phyloP scores from a whole-genome alignment of 1,284 basidiomycete species.

The Cutaneotrichosporon sp. region DNA sequence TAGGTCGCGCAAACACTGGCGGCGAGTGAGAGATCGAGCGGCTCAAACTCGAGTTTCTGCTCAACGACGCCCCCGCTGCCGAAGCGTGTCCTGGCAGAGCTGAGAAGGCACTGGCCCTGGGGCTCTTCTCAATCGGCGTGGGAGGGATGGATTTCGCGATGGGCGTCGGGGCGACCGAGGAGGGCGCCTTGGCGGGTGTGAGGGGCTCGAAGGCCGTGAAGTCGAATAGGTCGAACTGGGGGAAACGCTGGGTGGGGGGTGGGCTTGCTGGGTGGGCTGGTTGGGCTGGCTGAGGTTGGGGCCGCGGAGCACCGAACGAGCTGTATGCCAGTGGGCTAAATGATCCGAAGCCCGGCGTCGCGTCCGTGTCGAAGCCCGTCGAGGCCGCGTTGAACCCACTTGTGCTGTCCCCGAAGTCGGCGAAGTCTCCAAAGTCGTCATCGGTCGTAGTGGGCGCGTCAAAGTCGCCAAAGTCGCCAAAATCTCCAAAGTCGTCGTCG shows the following conservation, averaged over 20 bases:
- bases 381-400: background rate
- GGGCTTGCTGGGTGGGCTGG: background rate
- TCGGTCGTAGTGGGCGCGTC: conserved; percentile 3
- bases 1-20: conserved; percentile 8
- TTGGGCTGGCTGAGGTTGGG: background rate
- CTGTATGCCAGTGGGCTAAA: background rate
- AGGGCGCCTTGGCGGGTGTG: conserved; percentile 4
- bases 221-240: background rate
- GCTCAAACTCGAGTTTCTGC: background rate
- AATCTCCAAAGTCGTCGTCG: conserved; percentile 25
- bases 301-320: background rate
- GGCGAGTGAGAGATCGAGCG: background rate
- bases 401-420: conserved; percentile 5
- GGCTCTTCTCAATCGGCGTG: conserved; percentile 3
- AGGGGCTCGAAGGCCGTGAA: background rate
- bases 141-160: conserved; percentile 13
- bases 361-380: background rate
- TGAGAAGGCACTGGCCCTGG: background rate
- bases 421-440: conserved; percentile 25
- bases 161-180: conserved; percentile 14
- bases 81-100: background rate
- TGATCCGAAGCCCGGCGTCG: background rate
- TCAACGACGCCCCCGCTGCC: background rate
- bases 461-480: conserved; percentile 16
- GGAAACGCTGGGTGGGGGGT: background rate